A percentile compares a stretch with the other conserved stretches of the same genome.
Evolutionary conservation across 1,139 yeast species (phyloP).

Genomic region (Sugiyamaella castrensis): DNA sequence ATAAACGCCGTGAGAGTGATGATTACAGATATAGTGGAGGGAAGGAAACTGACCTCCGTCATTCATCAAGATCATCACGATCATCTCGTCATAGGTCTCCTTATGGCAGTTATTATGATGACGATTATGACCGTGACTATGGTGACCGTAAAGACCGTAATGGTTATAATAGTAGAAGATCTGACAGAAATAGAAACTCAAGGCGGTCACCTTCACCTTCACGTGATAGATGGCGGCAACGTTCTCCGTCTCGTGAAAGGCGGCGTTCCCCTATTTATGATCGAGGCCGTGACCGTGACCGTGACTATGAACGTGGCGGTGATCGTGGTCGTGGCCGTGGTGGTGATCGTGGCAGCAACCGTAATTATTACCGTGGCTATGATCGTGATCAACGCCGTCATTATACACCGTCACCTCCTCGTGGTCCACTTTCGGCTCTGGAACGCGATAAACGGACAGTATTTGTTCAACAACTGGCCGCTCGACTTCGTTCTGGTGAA

Average conservation of each 20-base stretch:
- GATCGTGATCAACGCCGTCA: conserved; percentile 6
- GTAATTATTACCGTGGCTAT: conserved; percentile 13
- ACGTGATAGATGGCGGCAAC: no score
- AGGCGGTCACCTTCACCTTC: no score
- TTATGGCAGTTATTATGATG: no score
- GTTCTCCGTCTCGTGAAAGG: no score
- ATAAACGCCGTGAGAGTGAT: not conserved
- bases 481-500: conserved; percentile 26
- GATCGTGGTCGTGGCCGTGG: conserved; percentile 4
- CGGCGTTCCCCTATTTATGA: not conserved
- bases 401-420: conserved; percentile 5
- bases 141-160: no score
- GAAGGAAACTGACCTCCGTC: not conserved
- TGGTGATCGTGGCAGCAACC: conserved; percentile 12
- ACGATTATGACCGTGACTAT: no score
- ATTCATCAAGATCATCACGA: not conserved
- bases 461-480: conserved; percentile 41
- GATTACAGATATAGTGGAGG: conserved; percentile 2
- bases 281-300: conserved; percentile 2
- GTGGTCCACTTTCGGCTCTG: not conserved
- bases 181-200: no score
- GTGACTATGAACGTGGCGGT: not conserved
- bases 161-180: no score
- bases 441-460: conserved; percentile 40
- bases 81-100: not conserved